Evolutionary conservation across 176 grass and related monocot genomes (phyloP), one percentile per base, ranked within the genome.

Genomic region (Rhynchospora pubera): DNA sequence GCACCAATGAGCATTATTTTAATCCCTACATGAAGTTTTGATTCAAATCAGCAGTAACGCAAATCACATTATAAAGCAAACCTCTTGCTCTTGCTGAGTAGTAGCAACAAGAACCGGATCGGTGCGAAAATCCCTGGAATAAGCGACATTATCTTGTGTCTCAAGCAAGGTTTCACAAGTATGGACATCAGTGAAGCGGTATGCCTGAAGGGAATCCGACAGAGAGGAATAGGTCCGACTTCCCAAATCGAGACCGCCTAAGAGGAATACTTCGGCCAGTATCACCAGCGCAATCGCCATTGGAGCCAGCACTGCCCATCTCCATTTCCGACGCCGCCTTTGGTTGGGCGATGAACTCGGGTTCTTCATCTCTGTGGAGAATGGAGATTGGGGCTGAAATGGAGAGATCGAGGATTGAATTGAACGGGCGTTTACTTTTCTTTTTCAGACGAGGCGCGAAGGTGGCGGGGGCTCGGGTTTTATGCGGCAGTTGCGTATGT

Each of bases 91-190:
- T 46, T 80, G 56, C 57, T 80, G 32, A 80, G 78, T 22, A 80
- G 16, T 55, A 74, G 34, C 22, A 19, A 55, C 10, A 65, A 79
- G 45, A 92, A 94, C 88, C 85, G 71, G 83, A 91, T 89, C 84
- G 61, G 73, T 79, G 47, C n/a, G 62, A 22, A 65, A 15, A 57
- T 75, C 55, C 46, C n/a, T 48, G 5, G 78, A 80, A 16, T 62
- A 80, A 47, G 30, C 19, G 5, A 80, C 58, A 34, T 21, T n/a
- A 44, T 62, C 78, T 62, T 80, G 34, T 21, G 7, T 43, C 5
- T 43, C 53, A 62, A 80, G 78, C 78, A 57, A 80, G 56, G 44
- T 58, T 62, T 80, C 78, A 45, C 78, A 80, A 12, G 78, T 21
- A 58, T 46, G 57, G 10, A 45, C 57, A 22, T 80, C 78, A 46